These are phyloP conservation scores for Pseudopithomyces chartarum DNA, from an alignment of 2,329 filamentous ascomycete species.

Conservation along the genomic window DNA sequence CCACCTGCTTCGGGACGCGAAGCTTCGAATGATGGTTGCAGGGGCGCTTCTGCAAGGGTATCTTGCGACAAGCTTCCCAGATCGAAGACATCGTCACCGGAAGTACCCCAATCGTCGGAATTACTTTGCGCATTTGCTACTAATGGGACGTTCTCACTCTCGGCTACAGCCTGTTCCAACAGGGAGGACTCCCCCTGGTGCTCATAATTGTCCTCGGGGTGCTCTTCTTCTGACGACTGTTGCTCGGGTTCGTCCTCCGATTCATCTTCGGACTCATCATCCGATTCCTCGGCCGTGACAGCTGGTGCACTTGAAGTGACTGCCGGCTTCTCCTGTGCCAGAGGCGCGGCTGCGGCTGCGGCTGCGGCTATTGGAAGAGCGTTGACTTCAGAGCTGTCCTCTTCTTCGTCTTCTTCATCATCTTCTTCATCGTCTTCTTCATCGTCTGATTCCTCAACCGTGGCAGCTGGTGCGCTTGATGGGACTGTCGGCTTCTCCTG, in stretches of 20 bases:
- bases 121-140: slow-evolving; percentile 48
- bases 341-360: too few species aligned
- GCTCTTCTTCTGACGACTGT: slow-evolving; percentile 5
- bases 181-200: slow-evolving; percentile 52
- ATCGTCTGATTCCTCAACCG: too few species aligned
- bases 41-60: slow-evolving; percentile 11
- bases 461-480: slow-evolving; percentile 13
- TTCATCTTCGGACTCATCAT: not conserved
- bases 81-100: slow-evolving; percentile 39
- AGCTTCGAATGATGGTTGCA: slow-evolving; percentile 22
- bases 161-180: slow-evolving; percentile 52
- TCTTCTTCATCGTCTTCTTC: not conserved
- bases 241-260: slow-evolving; percentile 3
- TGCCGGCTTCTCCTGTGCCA: slow-evolving; percentile 14
- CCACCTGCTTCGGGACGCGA: slow-evolving; percentile 33
- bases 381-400: not conserved
- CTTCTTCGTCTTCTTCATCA: too few species aligned
- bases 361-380: too few species aligned
- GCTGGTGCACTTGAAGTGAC: slow-evolving; percentile 15
- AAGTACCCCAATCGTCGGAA: slow-evolving; percentile 36
- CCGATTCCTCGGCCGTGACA: not conserved
- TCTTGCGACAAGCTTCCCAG: slow-evolving; percentile 33
- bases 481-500: slow-evolving; percentile 16
- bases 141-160: slow-evolving; percentile 48
- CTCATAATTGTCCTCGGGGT: slow-evolving; percentile 47